Evolutionary conservation across 2,329 filamentous ascomycete genomes (phyloP).

Genomic region (Gnomoniopsis sp.): DNA sequence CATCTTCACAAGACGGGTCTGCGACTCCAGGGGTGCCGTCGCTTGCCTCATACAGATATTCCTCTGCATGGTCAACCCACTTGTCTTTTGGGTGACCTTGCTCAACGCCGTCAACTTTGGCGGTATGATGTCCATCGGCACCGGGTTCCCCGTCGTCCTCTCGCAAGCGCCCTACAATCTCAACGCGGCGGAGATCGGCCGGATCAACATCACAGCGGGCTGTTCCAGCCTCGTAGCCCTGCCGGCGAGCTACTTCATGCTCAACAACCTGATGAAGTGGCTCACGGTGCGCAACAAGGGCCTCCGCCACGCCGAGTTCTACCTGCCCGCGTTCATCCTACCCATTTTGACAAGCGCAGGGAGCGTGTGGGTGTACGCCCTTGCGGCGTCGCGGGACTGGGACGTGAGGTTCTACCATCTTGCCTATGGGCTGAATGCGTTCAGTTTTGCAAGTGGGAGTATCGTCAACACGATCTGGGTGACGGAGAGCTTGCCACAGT

Average conservation of each 20-base stretch:
- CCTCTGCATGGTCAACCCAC: slow-evolving; percentile 25
- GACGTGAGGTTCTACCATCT: slow-evolving; percentile 12
- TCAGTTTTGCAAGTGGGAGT: slow-evolving; percentile 20
- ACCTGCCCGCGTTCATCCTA: slow-evolving; percentile 23
- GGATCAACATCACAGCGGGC: slow-evolving; percentile 20
- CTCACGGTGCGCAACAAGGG: slow-evolving; percentile 24
- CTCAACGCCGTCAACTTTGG: slow-evolving; percentile 25
- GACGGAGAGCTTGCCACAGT: slow-evolving; percentile 25
- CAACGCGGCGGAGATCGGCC: not conserved
- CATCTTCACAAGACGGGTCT: slow-evolving; percentile 10
- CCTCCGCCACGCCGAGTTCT: slow-evolving; percentile 25
- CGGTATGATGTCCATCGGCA: slow-evolving; percentile 23
- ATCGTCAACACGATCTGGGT: slow-evolving; percentile 25
- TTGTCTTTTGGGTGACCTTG: slow-evolving; percentile 25
- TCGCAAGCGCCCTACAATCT: slow-evolving; percentile 19
- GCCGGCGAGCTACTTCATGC: slow-evolving; percentile 15
- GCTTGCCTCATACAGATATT: slow-evolving; percentile 23
- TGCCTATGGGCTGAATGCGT: slow-evolving; percentile 21
- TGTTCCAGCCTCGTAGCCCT: slow-evolving; percentile 19
- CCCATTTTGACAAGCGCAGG: slow-evolving; percentile 20
- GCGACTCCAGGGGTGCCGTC: slow-evolving; percentile 16
- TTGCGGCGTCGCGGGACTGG: slow-evolving; percentile 15
- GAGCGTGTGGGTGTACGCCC: slow-evolving; percentile 21
- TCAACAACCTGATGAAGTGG: slow-evolving; percentile 20
- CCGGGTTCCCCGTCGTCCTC: slow-evolving; percentile 20